phyloP scores from a whole-genome alignment of 352 stramenopile species.

The Phytophthora hybrid region DNA sequence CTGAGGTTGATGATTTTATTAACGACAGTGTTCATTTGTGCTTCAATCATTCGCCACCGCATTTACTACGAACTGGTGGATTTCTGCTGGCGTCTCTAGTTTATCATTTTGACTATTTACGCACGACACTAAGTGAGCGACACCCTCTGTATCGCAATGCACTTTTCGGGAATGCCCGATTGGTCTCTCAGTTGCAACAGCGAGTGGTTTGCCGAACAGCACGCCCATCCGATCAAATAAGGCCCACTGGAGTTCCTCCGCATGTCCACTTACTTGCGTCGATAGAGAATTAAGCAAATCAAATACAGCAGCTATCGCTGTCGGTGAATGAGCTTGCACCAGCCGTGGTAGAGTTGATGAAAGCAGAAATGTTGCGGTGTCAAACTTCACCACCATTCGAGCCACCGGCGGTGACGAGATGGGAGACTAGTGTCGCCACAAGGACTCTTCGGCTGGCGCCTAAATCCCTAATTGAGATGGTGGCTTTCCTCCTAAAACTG shows the following conservation, averaged over 20 bases:
- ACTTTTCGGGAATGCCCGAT: conserved; percentile 1
- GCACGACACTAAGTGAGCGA: neutral
- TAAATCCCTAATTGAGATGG: no score
- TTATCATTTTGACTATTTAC: conserved; percentile 9
- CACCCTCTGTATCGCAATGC: conserved; percentile 3
- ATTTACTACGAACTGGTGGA: neutral
- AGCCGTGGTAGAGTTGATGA: no score
- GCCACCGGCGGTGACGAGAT: no score
- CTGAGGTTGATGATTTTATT: conserved; percentile 9
- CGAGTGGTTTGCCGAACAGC: neutral
- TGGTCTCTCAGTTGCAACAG: neutral
- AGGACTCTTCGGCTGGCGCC: no score
- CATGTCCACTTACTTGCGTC: neutral
- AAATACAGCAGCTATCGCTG: neutral
- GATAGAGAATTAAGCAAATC: neutral
- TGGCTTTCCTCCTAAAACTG: no score
- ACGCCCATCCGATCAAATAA: neutral
- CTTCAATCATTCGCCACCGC: neutral
- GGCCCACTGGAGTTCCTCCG: neutral
- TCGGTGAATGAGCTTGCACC: neutral
- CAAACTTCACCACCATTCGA: no score
- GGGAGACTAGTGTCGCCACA: no score
- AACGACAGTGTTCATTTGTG: neutral
- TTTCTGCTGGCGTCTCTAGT: conserved; percentile 15
- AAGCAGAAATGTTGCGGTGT: no score